Conservation (phyloP, 192 early-diverging fungal species). For the Gigaspora rosea region DNA sequence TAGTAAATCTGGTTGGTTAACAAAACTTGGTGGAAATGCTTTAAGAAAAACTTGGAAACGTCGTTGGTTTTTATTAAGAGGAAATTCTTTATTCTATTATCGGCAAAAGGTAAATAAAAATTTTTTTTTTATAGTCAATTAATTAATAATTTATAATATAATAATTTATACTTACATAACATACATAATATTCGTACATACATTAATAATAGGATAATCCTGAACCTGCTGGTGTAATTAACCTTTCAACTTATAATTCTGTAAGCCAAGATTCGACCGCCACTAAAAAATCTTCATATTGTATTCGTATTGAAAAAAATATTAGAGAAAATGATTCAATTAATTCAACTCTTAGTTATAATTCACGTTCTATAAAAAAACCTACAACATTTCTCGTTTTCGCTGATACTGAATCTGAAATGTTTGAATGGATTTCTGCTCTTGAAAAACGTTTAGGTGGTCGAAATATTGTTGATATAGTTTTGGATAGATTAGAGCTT, state of each 20-base stretch:
- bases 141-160: background rate
- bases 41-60: constrained; percentile 31
- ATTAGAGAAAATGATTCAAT: constrained; percentile 15
- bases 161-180: background rate
- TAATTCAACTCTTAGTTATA: constrained; percentile 16
- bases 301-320: constrained; percentile 30
- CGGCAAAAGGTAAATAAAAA: constrained; percentile 24
- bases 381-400: constrained; percentile 19
- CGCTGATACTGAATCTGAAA: constrained; percentile 28
- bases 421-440: constrained; percentile 21
- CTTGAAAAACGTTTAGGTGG: constrained; percentile 26
- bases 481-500: constrained; percentile 33
- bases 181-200: too few relatives aligned
- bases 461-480: constrained; percentile 35
- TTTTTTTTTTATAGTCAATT: background rate
- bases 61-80: constrained; percentile 30
- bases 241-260: constrained; percentile 19
- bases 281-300: constrained; percentile 31
- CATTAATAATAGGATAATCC: constrained; percentile 2
- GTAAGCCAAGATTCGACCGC: constrained; percentile 13
- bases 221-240: constrained; percentile 27
- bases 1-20: constrained; percentile 28
- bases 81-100: constrained; percentile 30
- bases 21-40: constrained; percentile 31
- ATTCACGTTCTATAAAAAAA: background rate